phyloP scores from a whole-genome alignment of 257 asterid species.

The Paraleonurus japonicus region DNA sequence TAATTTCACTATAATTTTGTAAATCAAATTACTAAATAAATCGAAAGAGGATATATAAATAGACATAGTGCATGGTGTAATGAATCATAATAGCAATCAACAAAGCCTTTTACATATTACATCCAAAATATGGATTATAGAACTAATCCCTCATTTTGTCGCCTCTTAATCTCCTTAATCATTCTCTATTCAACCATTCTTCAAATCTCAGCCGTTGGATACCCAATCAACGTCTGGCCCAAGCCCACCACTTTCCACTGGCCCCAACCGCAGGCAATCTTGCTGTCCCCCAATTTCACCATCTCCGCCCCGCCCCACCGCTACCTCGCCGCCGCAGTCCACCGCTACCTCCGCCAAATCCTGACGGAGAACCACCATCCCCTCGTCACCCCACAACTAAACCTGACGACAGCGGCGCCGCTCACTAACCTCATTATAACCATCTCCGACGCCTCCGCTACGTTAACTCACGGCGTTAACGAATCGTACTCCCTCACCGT shows the following conservation, averaged over 20 bases:
- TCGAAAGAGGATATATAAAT: constrained; percentile 19
- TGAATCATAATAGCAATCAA: neutral
- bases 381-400: constrained; percentile 48
- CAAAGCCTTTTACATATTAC: neutral
- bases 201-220: constrained; percentile 51
- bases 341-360: constrained; percentile 55
- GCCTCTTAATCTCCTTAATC: constrained; percentile 10
- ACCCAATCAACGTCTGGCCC: constrained; percentile 87
- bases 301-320: constrained; percentile 47
- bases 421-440: constrained; percentile 40
- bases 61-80: neutral
- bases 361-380: constrained; percentile 53
- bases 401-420: constrained; percentile 44
- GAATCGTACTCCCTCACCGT: constrained; percentile 73
- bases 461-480: constrained; percentile 66
- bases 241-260: constrained; percentile 70
- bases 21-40: neutral
- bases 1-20: too few relatives aligned
- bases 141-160: constrained; percentile 3
- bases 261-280: constrained; percentile 59
- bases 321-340: constrained; percentile 55
- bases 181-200: constrained; percentile 17
- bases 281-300: constrained; percentile 57
- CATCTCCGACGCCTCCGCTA: constrained; percentile 41
- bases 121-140: constrained; percentile 1